Conservation (phyloP, 441 rosid species). For the Populus hybrid region DNA sequence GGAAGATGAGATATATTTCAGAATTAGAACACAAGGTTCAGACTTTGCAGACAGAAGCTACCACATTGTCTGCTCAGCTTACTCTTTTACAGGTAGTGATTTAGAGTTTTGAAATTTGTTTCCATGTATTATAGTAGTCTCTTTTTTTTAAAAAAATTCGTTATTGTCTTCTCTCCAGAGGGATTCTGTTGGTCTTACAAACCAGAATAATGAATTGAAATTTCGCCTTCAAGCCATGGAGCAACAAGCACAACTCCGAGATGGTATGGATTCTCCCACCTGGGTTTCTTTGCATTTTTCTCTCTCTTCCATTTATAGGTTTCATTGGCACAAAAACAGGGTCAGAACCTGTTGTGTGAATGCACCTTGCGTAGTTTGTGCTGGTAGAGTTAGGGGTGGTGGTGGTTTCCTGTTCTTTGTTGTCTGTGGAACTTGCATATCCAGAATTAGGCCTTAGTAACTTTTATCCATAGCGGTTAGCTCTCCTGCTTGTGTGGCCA, state of each 20-base stretch:
- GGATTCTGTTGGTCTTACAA: slow-evolving; percentile 86
- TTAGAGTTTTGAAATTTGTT: slow-evolving; percentile 4
- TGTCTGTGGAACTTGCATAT: too few species aligned
- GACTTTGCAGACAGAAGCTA: slow-evolving; percentile 96
- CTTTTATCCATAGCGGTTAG: neutral
- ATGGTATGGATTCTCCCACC: slow-evolving; percentile 16
- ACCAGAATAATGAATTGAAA: slow-evolving; percentile 88
- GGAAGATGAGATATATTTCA: slow-evolving; percentile 88
- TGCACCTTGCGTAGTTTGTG: neutral
- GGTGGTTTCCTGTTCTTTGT: too few species aligned
- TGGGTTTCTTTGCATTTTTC: neutral
- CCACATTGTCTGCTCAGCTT: slow-evolving; percentile 94
- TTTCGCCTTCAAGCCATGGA: slow-evolving; percentile 98
- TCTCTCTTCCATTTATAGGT: neutral
- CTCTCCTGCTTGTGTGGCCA: neutral
- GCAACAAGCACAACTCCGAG: slow-evolving; percentile 90
- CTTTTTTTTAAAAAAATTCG: neutral
- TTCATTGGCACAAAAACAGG: neutral
- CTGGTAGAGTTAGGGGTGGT: too few species aligned
- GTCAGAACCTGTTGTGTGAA: neutral
- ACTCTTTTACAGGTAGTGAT: slow-evolving; percentile 75
- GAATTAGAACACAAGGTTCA: slow-evolving; percentile 98
- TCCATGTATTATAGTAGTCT: neutral
- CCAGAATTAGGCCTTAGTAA: neutral
- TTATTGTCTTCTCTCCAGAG: slow-evolving; percentile 42